Conservation (phyloP, 768 basidiomycete genomes). For the Brasilioporus rufonigricans region DNA sequence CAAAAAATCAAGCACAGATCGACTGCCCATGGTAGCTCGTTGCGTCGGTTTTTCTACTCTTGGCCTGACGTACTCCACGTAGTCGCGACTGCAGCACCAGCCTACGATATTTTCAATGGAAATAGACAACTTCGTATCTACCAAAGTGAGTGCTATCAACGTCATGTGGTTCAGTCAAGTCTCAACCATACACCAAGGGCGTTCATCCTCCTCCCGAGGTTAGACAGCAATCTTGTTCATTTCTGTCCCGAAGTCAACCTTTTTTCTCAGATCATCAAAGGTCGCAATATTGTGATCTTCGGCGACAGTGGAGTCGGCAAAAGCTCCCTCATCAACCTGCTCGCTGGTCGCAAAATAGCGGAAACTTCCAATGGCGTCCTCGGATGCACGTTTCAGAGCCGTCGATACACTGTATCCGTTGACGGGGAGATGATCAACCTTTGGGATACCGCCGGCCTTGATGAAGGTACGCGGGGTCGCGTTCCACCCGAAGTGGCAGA, state of each 20-base stretch:
- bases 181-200: neutral
- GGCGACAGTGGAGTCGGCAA: conserved; percentile 44
- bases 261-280: conserved; percentile 1
- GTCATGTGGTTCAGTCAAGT: neutral
- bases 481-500: conserved; percentile 27
- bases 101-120: conserved; percentile 14
- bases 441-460: conserved; percentile 36
- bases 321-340: conserved; percentile 44
- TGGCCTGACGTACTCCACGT: neutral
- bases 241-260: neutral
- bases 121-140: neutral
- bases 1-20: neutral
- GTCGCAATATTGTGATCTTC: conserved; percentile 40
- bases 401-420: conserved; percentile 22
- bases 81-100: conserved; percentile 8
- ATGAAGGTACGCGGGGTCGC: conserved; percentile 26
- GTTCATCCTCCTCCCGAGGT: conserved; percentile 6
- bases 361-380: conserved; percentile 28
- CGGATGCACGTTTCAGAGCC: conserved; percentile 38
- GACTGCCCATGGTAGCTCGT: conserved; percentile 4
- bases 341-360: conserved; percentile 31
- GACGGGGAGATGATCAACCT: conserved; percentile 15
- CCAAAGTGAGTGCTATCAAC: conserved; percentile 9
- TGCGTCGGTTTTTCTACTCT: neutral
- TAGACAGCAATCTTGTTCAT: neutral